Conservation (phyloP, 2,329 filamentous ascomycete species). For the Bipolaris gigantea region DNA sequence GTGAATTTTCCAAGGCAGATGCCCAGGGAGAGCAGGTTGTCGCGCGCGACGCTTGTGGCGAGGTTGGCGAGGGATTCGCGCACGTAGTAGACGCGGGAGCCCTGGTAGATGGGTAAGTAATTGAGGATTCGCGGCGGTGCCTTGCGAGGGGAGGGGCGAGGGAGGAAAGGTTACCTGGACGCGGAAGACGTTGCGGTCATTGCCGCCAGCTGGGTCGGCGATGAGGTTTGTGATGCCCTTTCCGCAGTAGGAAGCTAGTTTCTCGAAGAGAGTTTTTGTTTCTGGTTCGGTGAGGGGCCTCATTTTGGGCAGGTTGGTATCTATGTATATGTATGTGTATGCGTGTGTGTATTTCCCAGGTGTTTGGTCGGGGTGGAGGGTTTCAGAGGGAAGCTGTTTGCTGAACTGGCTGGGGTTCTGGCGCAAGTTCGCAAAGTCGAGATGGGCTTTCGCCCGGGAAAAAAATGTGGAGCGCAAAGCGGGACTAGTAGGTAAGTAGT, state of each 20-base stretch:
- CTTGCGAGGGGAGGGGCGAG: not conserved
- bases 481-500: too few relatives aligned
- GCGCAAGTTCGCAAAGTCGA: conserved; percentile 16
- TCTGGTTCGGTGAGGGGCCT: conserved; percentile 78
- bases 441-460: conserved; percentile 4
- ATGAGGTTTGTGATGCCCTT: conserved; percentile 78
- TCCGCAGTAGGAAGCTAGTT: conserved; percentile 92
- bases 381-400: not conserved
- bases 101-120: conserved; percentile 54
- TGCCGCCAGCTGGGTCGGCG: conserved; percentile 33
- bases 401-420: conserved; percentile 17
- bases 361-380: not conserved
- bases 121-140: not conserved
- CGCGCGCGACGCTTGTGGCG: conserved; percentile 80
- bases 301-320: conserved; percentile 56
- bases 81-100: conserved; percentile 88
- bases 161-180: conserved; percentile 44
- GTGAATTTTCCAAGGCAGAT: conserved; percentile 94
- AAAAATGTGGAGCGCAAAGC: conserved; percentile 18
- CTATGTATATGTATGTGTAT: not conserved
- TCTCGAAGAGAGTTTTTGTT: conserved; percentile 81
- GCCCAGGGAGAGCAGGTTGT: conserved; percentile 82
- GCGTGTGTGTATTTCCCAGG: not conserved
- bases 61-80: conserved; percentile 87
- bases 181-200: conserved; percentile 53